phyloP scores from a whole-genome alignment of 352 stramenopile genomes.

The Phytophthora parvispora region DNA sequence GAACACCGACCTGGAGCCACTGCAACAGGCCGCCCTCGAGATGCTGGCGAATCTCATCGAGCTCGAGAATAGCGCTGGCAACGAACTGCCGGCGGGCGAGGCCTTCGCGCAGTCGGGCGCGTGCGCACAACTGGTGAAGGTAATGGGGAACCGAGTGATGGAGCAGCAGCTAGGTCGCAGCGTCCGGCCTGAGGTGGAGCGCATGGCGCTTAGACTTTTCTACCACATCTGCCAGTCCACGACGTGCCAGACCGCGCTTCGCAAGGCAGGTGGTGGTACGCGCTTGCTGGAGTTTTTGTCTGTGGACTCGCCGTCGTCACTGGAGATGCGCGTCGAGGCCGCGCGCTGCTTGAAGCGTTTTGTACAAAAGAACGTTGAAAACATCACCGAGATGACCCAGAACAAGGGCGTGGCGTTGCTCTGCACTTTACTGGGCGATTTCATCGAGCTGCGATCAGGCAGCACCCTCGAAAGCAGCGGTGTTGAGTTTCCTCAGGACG shows the following conservation, averaged over 20 bases:
- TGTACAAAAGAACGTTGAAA: conserved; percentile 77
- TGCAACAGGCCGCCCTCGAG: conserved; percentile 71
- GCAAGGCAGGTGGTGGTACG: conserved; percentile 58
- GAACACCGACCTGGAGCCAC: conserved; percentile 53
- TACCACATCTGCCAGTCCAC: conserved; percentile 81
- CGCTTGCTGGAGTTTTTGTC: conserved; percentile 71
- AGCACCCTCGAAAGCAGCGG: conserved; percentile 33
- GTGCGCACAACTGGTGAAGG: conserved; percentile 61
- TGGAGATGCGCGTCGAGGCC: conserved; percentile 76
- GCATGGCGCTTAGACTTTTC: conserved; percentile 75
- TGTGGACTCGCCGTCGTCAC: conserved; percentile 51
- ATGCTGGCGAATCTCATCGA: conserved; percentile 85
- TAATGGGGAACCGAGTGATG: conserved; percentile 70
- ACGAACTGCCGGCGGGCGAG: conserved; percentile 72
- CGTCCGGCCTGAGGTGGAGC: conserved; percentile 66
- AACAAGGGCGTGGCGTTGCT: conserved; percentile 66
- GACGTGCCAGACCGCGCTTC: conserved; percentile 74
- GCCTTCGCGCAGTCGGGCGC: conserved; percentile 72
- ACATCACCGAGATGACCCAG: conserved; percentile 71
- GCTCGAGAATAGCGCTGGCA: conserved; percentile 76
- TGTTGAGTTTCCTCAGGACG: conserved; percentile 40
- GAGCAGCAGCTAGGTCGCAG: conserved; percentile 61
- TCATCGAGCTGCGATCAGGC: conserved; percentile 53
- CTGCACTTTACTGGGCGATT: conserved; percentile 64
- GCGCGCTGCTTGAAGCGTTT: conserved; percentile 80